Base-by-base conservation (phyloP, 106 monocot species). In the Ottelia alismoides region DNA sequence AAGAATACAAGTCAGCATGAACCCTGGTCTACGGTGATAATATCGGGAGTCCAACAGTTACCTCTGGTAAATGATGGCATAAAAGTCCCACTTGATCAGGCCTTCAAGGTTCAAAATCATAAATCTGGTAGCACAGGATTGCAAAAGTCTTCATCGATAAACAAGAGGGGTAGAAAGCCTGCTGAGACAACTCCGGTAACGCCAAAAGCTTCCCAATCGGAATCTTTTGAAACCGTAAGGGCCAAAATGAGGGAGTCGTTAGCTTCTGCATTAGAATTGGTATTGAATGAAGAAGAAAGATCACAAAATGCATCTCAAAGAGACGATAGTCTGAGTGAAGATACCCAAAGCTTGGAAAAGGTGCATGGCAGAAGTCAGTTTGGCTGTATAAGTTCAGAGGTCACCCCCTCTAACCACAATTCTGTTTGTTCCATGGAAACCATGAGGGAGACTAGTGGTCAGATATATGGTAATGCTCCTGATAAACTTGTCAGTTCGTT, bases 211-310 rank as follows among this genome's bases (percentile, higher is more conserved):
- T 29, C 65, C 69, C 49, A 58, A n/a, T n/a, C 31, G 0, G 76
- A 74, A 26, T 53, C 60, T 58, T 80, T 70, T 66, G 83, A 77
- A 66, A 60, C 70, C 24, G 76, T 90, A 28, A 90, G 89, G 49
- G 63, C 70, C 28, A 90, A 90, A 53, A 57, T 90, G 43, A 74
- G 83, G 53, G 89, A 90, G 47, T 80, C 83, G 2, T 66, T 90
- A 54, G 53, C 74, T 62, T 18, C 77, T 59, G 56, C 89, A 31
- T 61, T 98, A 43, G 53, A 64, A 21, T 60, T 83, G 47, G 76
- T 48, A 47, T 62, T 60, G 46, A 61, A 76, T 17, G 64, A 81
- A 55, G 59, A 73, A 51, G 55, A 27, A 20, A 65, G 64, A 55
- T 11, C 16, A 30, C 43, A 63, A 30, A 43, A 60, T 62, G 21